Percentiles rank a stretch among this genome's conserved stretches.
These are phyloP conservation scores for Salinomyces thailandicus DNA, from an alignment of 2,329 filamentous ascomycete species.

Conservation along the genomic window DNA sequence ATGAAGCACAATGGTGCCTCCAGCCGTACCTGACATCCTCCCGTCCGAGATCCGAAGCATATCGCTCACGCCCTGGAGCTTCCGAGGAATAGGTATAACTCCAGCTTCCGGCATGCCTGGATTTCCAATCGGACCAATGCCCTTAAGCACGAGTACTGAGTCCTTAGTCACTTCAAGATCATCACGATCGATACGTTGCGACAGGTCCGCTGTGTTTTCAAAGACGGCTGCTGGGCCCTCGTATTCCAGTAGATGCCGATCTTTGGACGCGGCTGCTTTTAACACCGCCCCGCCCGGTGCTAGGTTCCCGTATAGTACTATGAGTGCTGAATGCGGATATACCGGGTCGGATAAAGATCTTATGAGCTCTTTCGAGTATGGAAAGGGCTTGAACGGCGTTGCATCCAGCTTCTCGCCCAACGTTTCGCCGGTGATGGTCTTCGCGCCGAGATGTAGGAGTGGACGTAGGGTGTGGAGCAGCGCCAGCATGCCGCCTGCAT, in stretches of 20 bases:
- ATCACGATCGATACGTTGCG: conserved; percentile 36
- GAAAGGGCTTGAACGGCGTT: conserved; percentile 33
- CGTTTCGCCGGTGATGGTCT: conserved; percentile 39
- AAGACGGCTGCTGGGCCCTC: conserved; percentile 40
- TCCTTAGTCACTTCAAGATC: conserved; percentile 34
- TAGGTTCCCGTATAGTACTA: conserved; percentile 38
- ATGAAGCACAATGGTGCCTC: conserved; percentile 45
- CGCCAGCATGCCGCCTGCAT: conserved; percentile 42
- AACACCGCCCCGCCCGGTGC: conserved; percentile 40
- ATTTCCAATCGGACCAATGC: conserved; percentile 42
- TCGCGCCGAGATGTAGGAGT: conserved; percentile 36
- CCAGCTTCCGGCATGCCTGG: conserved; percentile 46
- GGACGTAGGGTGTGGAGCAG: conserved; percentile 38
- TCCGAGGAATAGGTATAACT: conserved; percentile 41
- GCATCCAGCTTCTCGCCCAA: conserved; percentile 37
- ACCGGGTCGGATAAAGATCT: conserved; percentile 36
- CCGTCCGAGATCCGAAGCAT: conserved; percentile 47
- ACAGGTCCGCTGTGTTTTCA: conserved; percentile 37
- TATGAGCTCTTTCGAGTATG: conserved; percentile 34
- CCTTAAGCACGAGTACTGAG: conserved; percentile 39
- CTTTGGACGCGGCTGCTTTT: conserved; percentile 43
- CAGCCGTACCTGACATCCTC: conserved; percentile 46
- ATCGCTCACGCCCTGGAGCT: conserved; percentile 41
- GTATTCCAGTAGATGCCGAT: conserved; percentile 35
- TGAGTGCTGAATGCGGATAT: conserved; percentile 35